Base-by-base conservation (phyloP, 257 asterid genomes). In the Agastache rugosa region DNA sequence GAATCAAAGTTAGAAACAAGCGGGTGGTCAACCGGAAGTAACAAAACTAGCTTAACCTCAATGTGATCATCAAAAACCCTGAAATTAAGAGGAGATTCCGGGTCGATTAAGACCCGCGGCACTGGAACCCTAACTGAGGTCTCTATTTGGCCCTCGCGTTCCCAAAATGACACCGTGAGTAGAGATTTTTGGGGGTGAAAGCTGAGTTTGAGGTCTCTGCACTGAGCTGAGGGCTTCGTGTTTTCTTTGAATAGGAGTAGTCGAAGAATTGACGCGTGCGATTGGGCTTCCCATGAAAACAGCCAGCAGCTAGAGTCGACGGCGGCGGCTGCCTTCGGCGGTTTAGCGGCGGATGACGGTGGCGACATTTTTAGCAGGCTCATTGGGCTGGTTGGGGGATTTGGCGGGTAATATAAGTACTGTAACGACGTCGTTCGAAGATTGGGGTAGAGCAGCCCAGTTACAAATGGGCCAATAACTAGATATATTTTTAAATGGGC, bases 11-110 rank as follows among this genome's bases (percentile, higher is more conserved):
- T 85, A 35, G 88, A 86, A 68, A 90, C 87, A 50, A 94, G 88
- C 7, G 99, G 96, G 82, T 92, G 96, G 79, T 92, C 89, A 66
- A 92, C 87, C 37, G 99, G 96, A 71, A 94, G 90, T 29, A 92
- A 79, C 84, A 94, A 80, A 74, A 82, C 79, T 74, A 92, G 87
- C 51, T 89, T 95, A 75, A 86, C 88, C 83, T 92, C 98, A 76
- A 95, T 81, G 73, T 89, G 92, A 78, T 87, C 93, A 77, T 86
- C 89, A 66, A 89, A 84, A 0, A 80, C 75, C 85, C 85, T 90
- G 67, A 82, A 80, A 61, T 77, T 79, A 79, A 83, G 70, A 14
- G 88, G 86, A 17, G 90, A 72, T 34, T 94, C 99, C 45, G 81
- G 72, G 79, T 94, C 97, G 31, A 94, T 70, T 76, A 94, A 75